Conservation (phyloP, 2,329 filamentous ascomycete species). For the Phialemoniopsis sp. region DNA sequence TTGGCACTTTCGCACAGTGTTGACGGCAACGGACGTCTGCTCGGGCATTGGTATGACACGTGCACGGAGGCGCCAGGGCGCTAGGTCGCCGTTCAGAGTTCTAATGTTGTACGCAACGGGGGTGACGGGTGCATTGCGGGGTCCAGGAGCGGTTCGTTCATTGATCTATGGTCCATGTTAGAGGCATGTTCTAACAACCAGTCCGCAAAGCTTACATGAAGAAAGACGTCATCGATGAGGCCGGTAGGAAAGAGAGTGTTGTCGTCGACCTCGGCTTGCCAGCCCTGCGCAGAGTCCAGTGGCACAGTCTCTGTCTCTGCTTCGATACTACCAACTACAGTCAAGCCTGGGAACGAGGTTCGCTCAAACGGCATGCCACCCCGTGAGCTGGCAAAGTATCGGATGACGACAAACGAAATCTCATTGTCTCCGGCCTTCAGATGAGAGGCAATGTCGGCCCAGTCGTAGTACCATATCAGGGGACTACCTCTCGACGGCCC, state of each 20-base stretch:
- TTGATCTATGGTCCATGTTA: constrained; percentile 13
- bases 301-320: constrained; percentile 2
- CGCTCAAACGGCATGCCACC: constrained; percentile 24
- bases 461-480: constrained; percentile 26
- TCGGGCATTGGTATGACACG: constrained; percentile 28
- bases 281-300: constrained; percentile 10
- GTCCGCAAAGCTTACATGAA: constrained; percentile 32
- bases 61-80: constrained; percentile 31
- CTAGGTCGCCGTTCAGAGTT: constrained; percentile 30
- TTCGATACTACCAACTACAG: constrained; percentile 14
- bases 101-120: constrained; percentile 21
- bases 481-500: constrained; percentile 29
- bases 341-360: constrained; percentile 19
- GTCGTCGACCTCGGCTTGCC: constrained; percentile 17
- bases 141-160: constrained; percentile 10
- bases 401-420: constrained; percentile 18
- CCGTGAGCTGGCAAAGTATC: constrained; percentile 18
- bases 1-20: constrained; percentile 15
- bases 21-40: constrained; percentile 13
- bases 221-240: constrained; percentile 30
- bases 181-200: no score
- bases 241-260: constrained; percentile 18
- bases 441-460: constrained; percentile 18
- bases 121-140: neutral
- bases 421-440: constrained; percentile 18